Evolutionary conservation across 1,139 yeast genomes (phyloP).

Genomic region (Sugiyamaella castrensis): DNA sequence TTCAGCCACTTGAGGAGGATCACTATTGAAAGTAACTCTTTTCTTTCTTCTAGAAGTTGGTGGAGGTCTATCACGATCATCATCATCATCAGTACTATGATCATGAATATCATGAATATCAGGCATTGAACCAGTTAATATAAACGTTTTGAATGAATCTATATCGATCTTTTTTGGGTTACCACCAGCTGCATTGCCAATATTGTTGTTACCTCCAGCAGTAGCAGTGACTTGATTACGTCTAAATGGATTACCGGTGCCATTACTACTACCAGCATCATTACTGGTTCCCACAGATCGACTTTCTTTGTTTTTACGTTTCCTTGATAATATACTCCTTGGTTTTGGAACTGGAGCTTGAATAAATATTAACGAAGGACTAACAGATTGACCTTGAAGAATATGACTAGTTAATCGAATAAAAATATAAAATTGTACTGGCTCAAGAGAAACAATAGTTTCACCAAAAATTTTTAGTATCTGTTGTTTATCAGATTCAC

Average conservation of each 20-base stretch:
- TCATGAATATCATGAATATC: constrained; percentile 7
- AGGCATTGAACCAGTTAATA: constrained; percentile 37
- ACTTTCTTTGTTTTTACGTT: constrained; percentile 27
- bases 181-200: constrained; percentile 1
- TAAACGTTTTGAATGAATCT: constrained; percentile 38
- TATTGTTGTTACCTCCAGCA: constrained; percentile 4
- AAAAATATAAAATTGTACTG: constrained; percentile 42
- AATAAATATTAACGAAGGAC: constrained; percentile 19
- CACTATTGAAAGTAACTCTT: constrained; percentile 39
- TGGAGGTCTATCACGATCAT: constrained; percentile 14
- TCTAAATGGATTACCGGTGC: constrained; percentile 32
- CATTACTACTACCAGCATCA: not conserved
- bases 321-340: constrained; percentile 36
- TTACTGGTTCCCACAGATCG: constrained; percentile 12
- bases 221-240: constrained; percentile 16
- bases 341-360: constrained; percentile 41
- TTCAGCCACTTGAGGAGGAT: constrained; percentile 41
- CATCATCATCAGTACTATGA: constrained; percentile 11
- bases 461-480: constrained; percentile 33
- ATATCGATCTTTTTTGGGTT: constrained; percentile 32
- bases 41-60: constrained; percentile 28
- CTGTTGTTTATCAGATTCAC: constrained; percentile 32
- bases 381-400: constrained; percentile 30
- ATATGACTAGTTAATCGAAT: constrained; percentile 41
- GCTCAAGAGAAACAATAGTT: constrained; percentile 37